Percentiles rank a stretch among this genome's conserved stretches.
These are phyloP conservation scores for Stachybotrys elegans DNA, from an alignment of 2,329 filamentous ascomycete genomes.

Conservation along the genomic window DNA sequence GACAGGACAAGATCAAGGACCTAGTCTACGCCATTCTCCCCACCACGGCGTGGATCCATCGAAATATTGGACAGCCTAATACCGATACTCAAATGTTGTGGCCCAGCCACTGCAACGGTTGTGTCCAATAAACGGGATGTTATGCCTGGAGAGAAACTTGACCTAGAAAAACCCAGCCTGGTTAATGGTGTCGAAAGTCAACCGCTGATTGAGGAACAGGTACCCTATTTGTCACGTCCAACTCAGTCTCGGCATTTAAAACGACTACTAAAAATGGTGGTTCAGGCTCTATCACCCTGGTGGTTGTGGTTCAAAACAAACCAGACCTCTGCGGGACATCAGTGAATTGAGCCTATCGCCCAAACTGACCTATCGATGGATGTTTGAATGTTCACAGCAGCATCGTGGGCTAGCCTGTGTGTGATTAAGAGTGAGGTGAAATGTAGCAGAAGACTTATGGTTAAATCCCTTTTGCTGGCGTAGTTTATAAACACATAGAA, in stretches of 20 bases:
- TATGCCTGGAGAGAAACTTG: background rate
- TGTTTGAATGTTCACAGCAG: too few relatives aligned
- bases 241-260: background rate
- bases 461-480: too few relatives aligned
- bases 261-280: background rate
- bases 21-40: too few relatives aligned
- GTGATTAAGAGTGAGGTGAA: too few relatives aligned
- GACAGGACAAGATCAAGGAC: too few relatives aligned
- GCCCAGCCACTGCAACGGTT: slow-evolving; percentile 14
- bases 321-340: background rate
- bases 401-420: background rate
- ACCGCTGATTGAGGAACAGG: background rate
- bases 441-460: too few relatives aligned
- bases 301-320: background rate
- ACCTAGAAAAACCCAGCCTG: background rate
- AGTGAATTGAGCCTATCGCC: background rate
- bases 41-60: too few relatives aligned
- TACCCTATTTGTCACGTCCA: background rate
- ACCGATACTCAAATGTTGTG: slow-evolving; percentile 8
- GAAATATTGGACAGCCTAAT: too few relatives aligned
- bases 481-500: too few relatives aligned
- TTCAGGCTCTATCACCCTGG: background rate
- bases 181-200: background rate
- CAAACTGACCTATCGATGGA: too few relatives aligned
- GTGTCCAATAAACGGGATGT: slow-evolving; percentile 5